Evolutionary conservation across 805 yeast species (phyloP).

Genomic region (Ogataea glucozyma): DNA sequence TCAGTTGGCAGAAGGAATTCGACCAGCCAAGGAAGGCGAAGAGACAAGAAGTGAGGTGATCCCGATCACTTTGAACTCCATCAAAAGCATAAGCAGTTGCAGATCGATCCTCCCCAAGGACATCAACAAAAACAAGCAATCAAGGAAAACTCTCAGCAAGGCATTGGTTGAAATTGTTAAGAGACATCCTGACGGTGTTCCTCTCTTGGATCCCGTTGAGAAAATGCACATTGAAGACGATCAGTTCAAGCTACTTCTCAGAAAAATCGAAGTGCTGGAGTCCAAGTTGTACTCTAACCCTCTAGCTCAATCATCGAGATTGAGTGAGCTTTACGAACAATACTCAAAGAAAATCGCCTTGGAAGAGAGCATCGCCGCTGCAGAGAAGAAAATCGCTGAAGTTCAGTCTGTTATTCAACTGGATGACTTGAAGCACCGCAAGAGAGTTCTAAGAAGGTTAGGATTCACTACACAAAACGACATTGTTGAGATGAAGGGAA

Average conservation of each 20-base stretch:
- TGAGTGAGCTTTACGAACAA: constrained; percentile 61
- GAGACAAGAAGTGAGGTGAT: constrained; percentile 71
- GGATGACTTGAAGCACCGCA: constrained; percentile 90
- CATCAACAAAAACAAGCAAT: constrained; percentile 56
- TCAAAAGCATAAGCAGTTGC: constrained; percentile 73
- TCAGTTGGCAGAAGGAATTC: constrained; percentile 79
- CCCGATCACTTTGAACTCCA: constrained; percentile 81
- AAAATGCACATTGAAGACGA: constrained; percentile 82
- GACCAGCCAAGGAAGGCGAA: constrained; percentile 79
- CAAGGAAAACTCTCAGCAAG: constrained; percentile 63
- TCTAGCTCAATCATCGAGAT: constrained; percentile 57
- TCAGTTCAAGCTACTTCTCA: constrained; percentile 67
- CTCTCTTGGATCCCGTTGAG: constrained; percentile 85
- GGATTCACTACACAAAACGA: constrained; percentile 87
- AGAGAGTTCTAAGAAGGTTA: constrained; percentile 86
- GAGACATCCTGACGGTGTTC: constrained; percentile 88
- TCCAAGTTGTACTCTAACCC: constrained; percentile 72
- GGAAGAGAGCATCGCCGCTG: constrained; percentile 54
- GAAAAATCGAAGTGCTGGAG: constrained; percentile 82
- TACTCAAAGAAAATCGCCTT: constrained; percentile 67
- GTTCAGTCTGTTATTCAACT: constrained; percentile 91
- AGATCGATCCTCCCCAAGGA: constrained; percentile 80
- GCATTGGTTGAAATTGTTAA: constrained; percentile 77
- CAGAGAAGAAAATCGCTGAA: constrained; percentile 68
- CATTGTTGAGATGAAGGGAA: constrained; percentile 92